These are phyloP conservation scores for Boletellus deceptivus DNA, from an alignment of 1,284 basidiomycete species.

Conservation along the genomic window DNA sequence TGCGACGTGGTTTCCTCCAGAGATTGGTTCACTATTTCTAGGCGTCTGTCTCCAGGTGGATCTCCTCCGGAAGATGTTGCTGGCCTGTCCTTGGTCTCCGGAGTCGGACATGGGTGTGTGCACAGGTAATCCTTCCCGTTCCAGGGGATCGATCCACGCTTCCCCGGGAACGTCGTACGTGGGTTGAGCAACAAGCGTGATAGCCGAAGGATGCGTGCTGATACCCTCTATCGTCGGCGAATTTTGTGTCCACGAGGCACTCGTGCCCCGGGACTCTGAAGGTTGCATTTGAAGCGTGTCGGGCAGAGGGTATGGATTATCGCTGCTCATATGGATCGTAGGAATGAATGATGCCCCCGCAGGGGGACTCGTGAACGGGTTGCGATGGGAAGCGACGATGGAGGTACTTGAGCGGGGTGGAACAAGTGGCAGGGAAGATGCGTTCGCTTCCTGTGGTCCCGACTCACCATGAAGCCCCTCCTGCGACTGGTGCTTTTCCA, in stretches of 20 bases:
- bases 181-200: constrained; percentile 22
- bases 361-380: background rate
- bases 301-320: constrained; percentile 20
- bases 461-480: constrained; percentile 22
- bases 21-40: background rate
- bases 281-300: constrained; percentile 1
- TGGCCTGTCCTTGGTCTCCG: background rate
- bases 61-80: constrained; percentile 13
- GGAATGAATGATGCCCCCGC: background rate
- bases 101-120: constrained; percentile 6
- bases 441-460: background rate
- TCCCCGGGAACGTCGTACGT: constrained; percentile 39
- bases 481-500: constrained; percentile 37
- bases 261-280: constrained; percentile 1
- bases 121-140: constrained; percentile 43
- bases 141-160: constrained; percentile 42
- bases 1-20: constrained; percentile 17
- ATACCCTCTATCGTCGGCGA: constrained; percentile 2
- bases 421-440: background rate
- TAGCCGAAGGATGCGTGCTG: constrained; percentile 12
- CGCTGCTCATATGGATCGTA: constrained; percentile 7
- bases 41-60: constrained; percentile 13
- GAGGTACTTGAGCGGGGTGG: constrained; percentile 2
- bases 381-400: background rate
- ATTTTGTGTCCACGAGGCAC: constrained; percentile 5